Base-by-base conservation (phyloP, 495 filamentous ascomycete species). In the Penicillium egyptiacum region DNA sequence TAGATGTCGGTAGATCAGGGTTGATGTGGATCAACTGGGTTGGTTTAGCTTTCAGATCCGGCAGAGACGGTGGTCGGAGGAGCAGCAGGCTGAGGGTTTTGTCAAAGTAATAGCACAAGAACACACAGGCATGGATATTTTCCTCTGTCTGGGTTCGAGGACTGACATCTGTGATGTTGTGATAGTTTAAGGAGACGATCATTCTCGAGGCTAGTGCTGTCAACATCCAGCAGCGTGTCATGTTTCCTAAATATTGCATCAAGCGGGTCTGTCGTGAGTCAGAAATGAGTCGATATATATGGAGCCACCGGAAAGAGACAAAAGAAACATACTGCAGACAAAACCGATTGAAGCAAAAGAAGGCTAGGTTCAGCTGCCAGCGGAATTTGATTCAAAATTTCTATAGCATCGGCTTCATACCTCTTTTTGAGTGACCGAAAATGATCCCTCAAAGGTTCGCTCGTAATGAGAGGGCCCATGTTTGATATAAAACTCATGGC, bases 1-100 rank as follows among this genome's bases (percentile, higher is more conserved):
- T 16, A 10, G 57, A 59, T 12, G 66, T 65, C 5, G 70, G 67
- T 6, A 68, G 17, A 1, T 62, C 60, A 2, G 62, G 55, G n/a
- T 68, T 60, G 43, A 66, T 20, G 19, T 64, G 62, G 3, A 73
- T 59, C 23, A 73, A 47, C 2, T 60, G 23, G 4, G 55, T 37
- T 4, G 70, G 64, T 3, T 63, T 53, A 1, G 70, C 59, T 28
- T 66, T 66, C 20, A 73, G 61, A 17, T 64, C 64, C 31, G 70
- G 72, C 9, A 75, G 47, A 22, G 67, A 70, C 7, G 68, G 57
- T 2, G 70, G 72, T 11, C 72, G 70, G 9, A 71, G 63, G 10
- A 73, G 67, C 37, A 75, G 70, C 47, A 74, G 53, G 55, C 72
- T 72, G 17, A 75, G 63, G 4, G 63, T 64, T 22, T 72, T 68